Conservation (phyloP, 1,284 basidiomycete genomes). For the Marasmius sp. region DNA sequence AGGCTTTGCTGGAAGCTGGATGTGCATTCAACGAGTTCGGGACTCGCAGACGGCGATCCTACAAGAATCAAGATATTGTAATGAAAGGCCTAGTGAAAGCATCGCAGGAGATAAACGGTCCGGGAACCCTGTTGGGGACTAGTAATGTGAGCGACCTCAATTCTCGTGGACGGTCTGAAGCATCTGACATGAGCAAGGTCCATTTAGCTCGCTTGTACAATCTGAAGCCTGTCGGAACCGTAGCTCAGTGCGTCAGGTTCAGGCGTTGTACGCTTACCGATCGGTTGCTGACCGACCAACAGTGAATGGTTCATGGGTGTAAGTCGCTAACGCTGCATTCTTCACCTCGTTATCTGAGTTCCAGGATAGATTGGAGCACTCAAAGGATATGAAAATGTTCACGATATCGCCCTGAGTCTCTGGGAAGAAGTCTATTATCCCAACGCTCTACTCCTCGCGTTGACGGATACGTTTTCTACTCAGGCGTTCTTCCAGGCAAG, state of each 20-base stretch:
- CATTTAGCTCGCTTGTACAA: conserved; percentile 79
- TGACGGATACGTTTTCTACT: conserved; percentile 93
- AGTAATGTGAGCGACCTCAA: conserved; percentile 66
- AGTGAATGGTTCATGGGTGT: conserved; percentile 97
- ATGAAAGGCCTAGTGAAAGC: conserved; percentile 71
- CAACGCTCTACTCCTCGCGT: conserved; percentile 62
- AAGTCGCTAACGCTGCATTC: conserved; percentile 23
- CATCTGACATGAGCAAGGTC: conserved; percentile 45
- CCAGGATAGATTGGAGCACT: conserved; percentile 71
- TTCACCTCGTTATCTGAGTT: neutral
- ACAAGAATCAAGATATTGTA: conserved; percentile 78
- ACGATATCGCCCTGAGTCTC: conserved; percentile 71
- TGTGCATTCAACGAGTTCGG: conserved; percentile 92
- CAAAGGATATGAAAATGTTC: conserved; percentile 77
- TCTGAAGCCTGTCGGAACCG: conserved; percentile 76
- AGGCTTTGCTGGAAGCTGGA: conserved; percentile 63
- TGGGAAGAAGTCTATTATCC: conserved; percentile 88
- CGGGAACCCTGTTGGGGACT: conserved; percentile 77
- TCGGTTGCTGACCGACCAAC: conserved; percentile 10
- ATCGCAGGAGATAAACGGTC: conserved; percentile 46
- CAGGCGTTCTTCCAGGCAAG: conserved; percentile 76
- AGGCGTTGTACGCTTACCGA: neutral
- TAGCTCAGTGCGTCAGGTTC: conserved; percentile 73
- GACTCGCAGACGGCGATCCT: conserved; percentile 85
- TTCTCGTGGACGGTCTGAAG: neutral